phyloP scores from a whole-genome alignment of 129 eudicot species.

The Silybum marianum region DNA sequence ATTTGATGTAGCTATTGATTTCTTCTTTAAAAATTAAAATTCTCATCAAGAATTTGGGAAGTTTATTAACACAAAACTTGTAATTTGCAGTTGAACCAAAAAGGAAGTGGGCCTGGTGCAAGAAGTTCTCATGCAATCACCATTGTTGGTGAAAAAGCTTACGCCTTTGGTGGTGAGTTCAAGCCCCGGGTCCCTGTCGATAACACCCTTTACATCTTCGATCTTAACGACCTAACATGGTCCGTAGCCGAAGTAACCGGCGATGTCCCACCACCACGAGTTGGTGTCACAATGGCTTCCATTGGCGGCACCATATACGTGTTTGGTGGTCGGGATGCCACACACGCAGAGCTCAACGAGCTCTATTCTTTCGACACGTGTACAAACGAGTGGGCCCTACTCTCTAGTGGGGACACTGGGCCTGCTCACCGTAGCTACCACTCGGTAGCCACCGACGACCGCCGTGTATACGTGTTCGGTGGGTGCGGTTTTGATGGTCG shows the following conservation, averaged over 20 bases:
- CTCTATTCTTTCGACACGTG: slow-evolving; percentile 75
- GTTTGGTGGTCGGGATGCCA: slow-evolving; percentile 86
- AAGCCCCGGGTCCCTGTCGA: slow-evolving; percentile 94
- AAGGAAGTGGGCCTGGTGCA: slow-evolving; percentile 86
- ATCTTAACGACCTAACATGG: slow-evolving; percentile 77
- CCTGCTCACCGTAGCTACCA: slow-evolving; percentile 92
- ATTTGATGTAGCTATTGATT: background rate
- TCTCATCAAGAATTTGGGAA: background rate
- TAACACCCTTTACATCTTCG: slow-evolving; percentile 66
- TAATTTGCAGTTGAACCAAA: slow-evolving; percentile 68
- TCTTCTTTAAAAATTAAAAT: background rate
- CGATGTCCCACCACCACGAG: slow-evolving; percentile 93
- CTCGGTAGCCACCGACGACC: slow-evolving; percentile 74
- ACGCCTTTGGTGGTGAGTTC: slow-evolving; percentile 93
- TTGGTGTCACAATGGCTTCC: slow-evolving; percentile 94
- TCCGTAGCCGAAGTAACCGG: slow-evolving; percentile 67
- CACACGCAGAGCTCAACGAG: slow-evolving; percentile 89
- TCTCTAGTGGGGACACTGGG: slow-evolving; percentile 62
- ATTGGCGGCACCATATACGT: slow-evolving; percentile 67
- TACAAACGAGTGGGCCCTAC: slow-evolving; percentile 69
- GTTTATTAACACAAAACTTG: slow-evolving; percentile 11
- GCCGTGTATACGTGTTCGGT: slow-evolving; percentile 67
- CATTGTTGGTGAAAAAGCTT: slow-evolving; percentile 71
- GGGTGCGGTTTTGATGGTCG: slow-evolving; percentile 87
- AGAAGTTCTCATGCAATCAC: slow-evolving; percentile 95